Evolutionary conservation across 2,329 filamentous ascomycete genomes (phyloP).

Genomic region (Fusarium mundagurra): DNA sequence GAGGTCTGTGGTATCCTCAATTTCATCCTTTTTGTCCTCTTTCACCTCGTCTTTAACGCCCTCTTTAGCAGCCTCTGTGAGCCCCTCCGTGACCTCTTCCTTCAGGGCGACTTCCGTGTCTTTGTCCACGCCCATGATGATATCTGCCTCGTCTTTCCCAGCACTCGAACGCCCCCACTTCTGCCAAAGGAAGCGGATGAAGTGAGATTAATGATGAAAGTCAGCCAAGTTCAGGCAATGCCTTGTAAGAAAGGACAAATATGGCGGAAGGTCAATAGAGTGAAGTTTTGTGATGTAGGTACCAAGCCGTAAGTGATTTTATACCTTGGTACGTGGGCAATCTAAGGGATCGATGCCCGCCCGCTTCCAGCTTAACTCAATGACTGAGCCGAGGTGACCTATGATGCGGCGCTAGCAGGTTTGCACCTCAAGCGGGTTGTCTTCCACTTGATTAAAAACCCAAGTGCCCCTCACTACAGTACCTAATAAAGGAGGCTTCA

Average conservation of each 20-base stretch:
- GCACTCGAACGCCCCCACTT: conserved; percentile 25
- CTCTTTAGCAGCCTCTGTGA: conserved; percentile 18
- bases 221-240: background rate
- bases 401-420: conserved; percentile 24
- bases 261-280: background rate
- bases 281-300: conserved; percentile 3
- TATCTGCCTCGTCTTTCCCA: conserved; percentile 3
- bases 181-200: conserved; percentile 10
- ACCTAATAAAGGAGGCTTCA: conserved; percentile 1
- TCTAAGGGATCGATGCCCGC: conserved; percentile 4
- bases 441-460: background rate
- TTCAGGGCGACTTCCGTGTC: conserved; percentile 37
- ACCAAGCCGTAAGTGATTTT: conserved; percentile 14
- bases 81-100: conserved; percentile 35
- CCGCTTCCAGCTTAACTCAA: conserved; percentile 11
- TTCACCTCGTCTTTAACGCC: conserved; percentile 28
- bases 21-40: conserved; percentile 31
- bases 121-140: conserved; percentile 38
- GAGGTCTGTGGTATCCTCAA: background rate
- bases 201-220: background rate
- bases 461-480: conserved; percentile 19
- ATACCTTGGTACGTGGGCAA: conserved; percentile 10
- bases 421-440: background rate
- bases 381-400: conserved; percentile 31
- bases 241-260: background rate